These are phyloP conservation scores for Trametes gibbosa DNA, from an alignment of 768 basidiomycete species.

Conservation along the genomic window DNA sequence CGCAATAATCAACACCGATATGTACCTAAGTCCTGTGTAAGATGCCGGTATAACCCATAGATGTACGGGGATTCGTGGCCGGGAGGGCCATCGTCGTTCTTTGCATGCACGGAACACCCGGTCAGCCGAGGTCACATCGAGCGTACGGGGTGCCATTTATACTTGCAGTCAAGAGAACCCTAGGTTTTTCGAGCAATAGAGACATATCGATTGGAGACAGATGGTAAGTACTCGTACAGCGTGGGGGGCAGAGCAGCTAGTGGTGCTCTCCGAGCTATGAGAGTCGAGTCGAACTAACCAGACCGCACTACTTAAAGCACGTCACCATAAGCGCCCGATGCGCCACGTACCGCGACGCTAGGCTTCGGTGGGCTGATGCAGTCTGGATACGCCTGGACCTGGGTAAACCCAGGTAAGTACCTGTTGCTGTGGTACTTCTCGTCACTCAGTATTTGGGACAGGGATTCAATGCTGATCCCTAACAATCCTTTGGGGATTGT, in stretches of 20 bases:
- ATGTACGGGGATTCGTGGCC: constrained; percentile 70
- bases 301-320: not conserved
- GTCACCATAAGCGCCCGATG: not conserved
- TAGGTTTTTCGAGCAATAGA: constrained; percentile 10
- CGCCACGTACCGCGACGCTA: too few species aligned
- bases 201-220: not conserved
- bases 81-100: constrained; percentile 90
- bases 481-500: too few species aligned
- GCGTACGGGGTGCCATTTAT: not conserved
- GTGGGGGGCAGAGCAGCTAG: not conserved
- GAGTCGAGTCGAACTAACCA: not conserved
- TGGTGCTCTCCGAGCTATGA: not conserved
- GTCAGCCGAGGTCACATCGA: not conserved
- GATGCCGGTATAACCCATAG: constrained; percentile 62
- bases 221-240: not conserved
- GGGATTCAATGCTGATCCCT: too few species aligned
- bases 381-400: not conserved
- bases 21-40: constrained; percentile 60
- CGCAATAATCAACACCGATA: too few species aligned
- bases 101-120: not conserved
- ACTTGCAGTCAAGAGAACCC: constrained; percentile 46
- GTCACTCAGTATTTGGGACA: too few species aligned
- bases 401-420: too few species aligned
- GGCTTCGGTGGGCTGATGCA: too few species aligned
- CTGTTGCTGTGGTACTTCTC: too few species aligned